Evolutionary conservation across 441 rosid genomes (phyloP).

Genomic region (Heliophila coronopifolia): DNA sequence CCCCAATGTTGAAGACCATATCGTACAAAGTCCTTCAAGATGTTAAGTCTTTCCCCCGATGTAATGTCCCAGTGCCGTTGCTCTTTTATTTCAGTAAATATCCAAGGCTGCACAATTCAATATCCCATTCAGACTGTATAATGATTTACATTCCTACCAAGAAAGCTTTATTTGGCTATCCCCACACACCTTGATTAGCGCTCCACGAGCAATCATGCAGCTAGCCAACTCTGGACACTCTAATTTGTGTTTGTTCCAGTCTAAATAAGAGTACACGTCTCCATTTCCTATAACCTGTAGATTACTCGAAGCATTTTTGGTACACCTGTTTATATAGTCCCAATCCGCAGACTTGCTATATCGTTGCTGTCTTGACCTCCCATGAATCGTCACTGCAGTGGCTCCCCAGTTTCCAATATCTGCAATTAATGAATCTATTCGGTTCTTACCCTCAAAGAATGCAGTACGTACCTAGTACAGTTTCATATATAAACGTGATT

Average conservation of each 20-base stretch:
- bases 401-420: slow-evolving; percentile 80
- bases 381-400: slow-evolving; percentile 78
- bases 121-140: slow-evolving; percentile 3
- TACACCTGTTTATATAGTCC: slow-evolving; percentile 73
- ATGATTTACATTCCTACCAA: slow-evolving; percentile 1
- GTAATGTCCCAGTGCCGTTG: slow-evolving; percentile 94
- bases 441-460: slow-evolving; percentile 71
- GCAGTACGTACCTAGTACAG: slow-evolving; percentile 64
- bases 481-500: background rate
- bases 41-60: slow-evolving; percentile 67
- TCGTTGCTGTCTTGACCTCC: slow-evolving; percentile 88
- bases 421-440: slow-evolving; percentile 66
- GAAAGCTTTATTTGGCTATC: background rate
- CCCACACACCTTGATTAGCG: slow-evolving; percentile 64
- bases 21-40: slow-evolving; percentile 70
- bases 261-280: slow-evolving; percentile 67
- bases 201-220: slow-evolving; percentile 95
- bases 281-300: slow-evolving; percentile 84
- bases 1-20: slow-evolving; percentile 97
- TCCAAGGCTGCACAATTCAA: slow-evolving; percentile 71
- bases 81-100: slow-evolving; percentile 90
- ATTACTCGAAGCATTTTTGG: slow-evolving; percentile 50
- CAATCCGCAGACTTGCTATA: slow-evolving; percentile 89
- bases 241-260: slow-evolving; percentile 70
- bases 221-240: slow-evolving; percentile 73